Base-by-base conservation (phyloP, 106 monocot species). In the Triglochin maritima region DNA sequence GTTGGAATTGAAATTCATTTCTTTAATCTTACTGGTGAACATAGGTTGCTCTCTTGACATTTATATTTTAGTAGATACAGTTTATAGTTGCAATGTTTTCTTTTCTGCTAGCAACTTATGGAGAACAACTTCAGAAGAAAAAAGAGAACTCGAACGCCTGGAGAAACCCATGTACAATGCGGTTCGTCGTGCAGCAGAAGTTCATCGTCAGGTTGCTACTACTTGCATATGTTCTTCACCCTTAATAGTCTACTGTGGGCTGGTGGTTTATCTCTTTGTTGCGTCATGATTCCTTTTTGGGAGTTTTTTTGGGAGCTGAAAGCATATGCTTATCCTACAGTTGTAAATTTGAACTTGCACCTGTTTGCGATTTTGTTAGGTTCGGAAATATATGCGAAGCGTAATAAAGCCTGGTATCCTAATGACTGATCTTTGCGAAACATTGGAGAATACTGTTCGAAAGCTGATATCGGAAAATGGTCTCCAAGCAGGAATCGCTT, bases 161-260 rank as follows among this genome's bases (percentile, higher is more conserved):
- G 69, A 98, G 44, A 96, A 88, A 55, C 88, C 96, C 8, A 86
- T 91, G 46, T 98, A 98, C 49, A 88, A 82, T 84, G 62, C 86
- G 71, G 80, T 98, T 69, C 96, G 96, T 14, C 83, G 82, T 61
- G 96, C 96, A 70, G 88, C 96, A 61, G 96, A 98, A 98, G 96
- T 98, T 86, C 96, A 98, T 79, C 78, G 81, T 12, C 81, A 81
- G 81, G 11, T 52, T 52, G 11, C 7, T 52, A 52, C 52, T 8
- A 52, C 29, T 29, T 29, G 29, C 29, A 52, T 52, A 52, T 11
- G 11, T 52, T 52, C 52, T 11, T 52, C 29, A 52, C 11, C 11
- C 52, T 52, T 52, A 8, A 11, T 11, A 52, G 11, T 8, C 9
- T 11, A 52, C 52, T 52, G 9, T 52, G 52, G 52, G 0, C 52